Conservation (phyloP, 768 basidiomycete genomes). For the Gloeopeniophorella convolvens region DNA sequence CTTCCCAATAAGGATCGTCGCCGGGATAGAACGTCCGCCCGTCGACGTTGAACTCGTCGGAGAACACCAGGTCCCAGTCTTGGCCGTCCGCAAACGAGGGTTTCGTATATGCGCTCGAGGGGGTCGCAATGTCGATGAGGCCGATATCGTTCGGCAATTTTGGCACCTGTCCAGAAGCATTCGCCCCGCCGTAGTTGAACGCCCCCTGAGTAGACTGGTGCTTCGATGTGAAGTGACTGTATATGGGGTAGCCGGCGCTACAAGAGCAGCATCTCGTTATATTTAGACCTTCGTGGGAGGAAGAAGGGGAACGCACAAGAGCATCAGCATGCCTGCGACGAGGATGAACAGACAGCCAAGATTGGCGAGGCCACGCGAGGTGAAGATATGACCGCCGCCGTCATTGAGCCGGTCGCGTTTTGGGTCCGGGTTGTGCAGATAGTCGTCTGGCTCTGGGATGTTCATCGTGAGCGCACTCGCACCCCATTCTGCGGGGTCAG, state of each 20-base stretch:
- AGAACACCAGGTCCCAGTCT: slow-evolving; percentile 36
- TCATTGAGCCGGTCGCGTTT: slow-evolving; percentile 48
- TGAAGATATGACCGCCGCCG: slow-evolving; percentile 51
- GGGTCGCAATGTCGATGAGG: slow-evolving; percentile 36
- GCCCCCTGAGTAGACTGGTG: slow-evolving; percentile 40
- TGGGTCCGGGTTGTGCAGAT: slow-evolving; percentile 59
- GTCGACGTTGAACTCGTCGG: slow-evolving; percentile 40
- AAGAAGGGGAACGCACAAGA: slow-evolving; percentile 43
- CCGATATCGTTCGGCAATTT: slow-evolving; percentile 21
- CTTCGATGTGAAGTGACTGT: slow-evolving; percentile 39
- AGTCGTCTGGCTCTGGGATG: slow-evolving; percentile 52
- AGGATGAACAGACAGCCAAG: slow-evolving; percentile 60
- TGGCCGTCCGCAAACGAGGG: slow-evolving; percentile 25
- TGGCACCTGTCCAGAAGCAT: slow-evolving; percentile 60
- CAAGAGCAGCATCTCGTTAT: background rate
- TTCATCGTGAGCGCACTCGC: slow-evolving; percentile 37
- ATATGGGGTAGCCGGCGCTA: slow-evolving; percentile 40
- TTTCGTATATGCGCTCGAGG: slow-evolving; percentile 24
- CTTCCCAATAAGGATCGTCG: slow-evolving; percentile 42
- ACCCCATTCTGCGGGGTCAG: slow-evolving; percentile 46
- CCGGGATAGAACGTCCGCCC: slow-evolving; percentile 38
- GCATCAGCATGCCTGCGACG: slow-evolving; percentile 37
- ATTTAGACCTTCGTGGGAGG: no score
- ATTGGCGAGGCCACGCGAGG: slow-evolving; percentile 57
- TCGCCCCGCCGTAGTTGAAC: slow-evolving; percentile 72